Base-by-base conservation (phyloP, 2,329 filamentous ascomycete genomes). In the Cladosporium sp. region DNA sequence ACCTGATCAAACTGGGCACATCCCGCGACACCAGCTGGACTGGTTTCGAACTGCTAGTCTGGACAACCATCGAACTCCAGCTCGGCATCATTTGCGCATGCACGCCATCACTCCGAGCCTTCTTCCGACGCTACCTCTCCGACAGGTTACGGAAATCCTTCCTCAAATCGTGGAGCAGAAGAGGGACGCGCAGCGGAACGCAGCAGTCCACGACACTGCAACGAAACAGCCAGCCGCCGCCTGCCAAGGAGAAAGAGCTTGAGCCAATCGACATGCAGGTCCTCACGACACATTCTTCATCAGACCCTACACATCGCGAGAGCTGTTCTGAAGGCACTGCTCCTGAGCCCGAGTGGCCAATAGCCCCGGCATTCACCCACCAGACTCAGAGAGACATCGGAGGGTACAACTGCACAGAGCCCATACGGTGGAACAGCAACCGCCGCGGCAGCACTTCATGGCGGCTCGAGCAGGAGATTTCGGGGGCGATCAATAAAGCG, bases 51-150 rank as follows among this genome's bases (percentile, higher is more conserved):
- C 60, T 68, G 42, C 66, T 65, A 60, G 60, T 63, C 39, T 70
- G 65, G 65, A 63, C 62, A 4, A 35, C 66, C 12, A 56, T 69
- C 28, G 68, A 71, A 56, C 61, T 61, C 17, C 67, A 70, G 20
- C 60, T 70, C 1, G 67, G 63, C 24, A 65, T 71, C 36, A 68
- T 71, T 55, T 70, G 67, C 52, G 65, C 68, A 2, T 68, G 66
- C 48, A 63, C 66, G 8, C 68, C 68, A 1, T 63, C 62, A 1
- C 51, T 68, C 4, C 65, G 68, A 10, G 67, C 63, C 4, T 65
- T 71, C 58, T 65, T 69, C 57, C 61, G 66, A 15, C 57, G 59
- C 15, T 70, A 70, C 37, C 59, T 70, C 12, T 47, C 52, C 19
- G 19, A 19, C 1, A 17, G 44, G 13, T 19, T 55, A 19, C 42